Evolutionary conservation across 2,329 filamentous ascomycete genomes (phyloP), one percentile per base, ranked within the genome.

Genomic region (Ciborinia camelliae): DNA sequence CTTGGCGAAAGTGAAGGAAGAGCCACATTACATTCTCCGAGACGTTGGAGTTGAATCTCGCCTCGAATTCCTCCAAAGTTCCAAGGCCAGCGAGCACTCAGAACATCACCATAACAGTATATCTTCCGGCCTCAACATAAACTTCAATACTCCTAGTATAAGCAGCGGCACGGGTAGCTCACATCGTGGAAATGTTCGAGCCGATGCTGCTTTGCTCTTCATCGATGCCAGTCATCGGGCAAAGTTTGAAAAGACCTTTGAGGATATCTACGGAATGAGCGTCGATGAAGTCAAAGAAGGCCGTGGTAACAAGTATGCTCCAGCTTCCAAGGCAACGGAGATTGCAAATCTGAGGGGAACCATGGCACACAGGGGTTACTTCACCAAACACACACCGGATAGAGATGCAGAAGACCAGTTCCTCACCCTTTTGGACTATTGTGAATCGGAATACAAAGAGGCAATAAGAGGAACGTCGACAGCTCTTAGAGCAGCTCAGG

Each of bases 1-100:
- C 14, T 47, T 58, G 20, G 41, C 30, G 8, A 47, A 20, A 0
- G 12, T 58, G 6, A 58, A 58, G 55, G 26, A 14, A 8, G 41
- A 58, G n/a, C 55, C 55, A 12, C 41, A 58, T 7, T n/a, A 58
- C 2, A 58, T 58, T 20, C 55, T 58, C n/a, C 41, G 41, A 35
- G 55, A 58, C 26, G 14, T 58, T 28, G 41, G 55, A 3, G 23
- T 58, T 15, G 8, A 23, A 2, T 10, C 14, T 35, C 41, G 41
- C 3, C 41, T 58, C 4, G 28, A 47, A 26, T 58, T 58, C 8
- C 8, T 58, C 1, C 55, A 35, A 26, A 32, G 20, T 4, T 58
- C 41, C 14, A 47, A 47, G 41, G 28, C 55, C 14, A 20, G 32
- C 18, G 28, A 35, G 12, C 23, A 35, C 26, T 10, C 28, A 4